Conservation (phyloP, 2,329 filamentous ascomycete genomes). For the Pyricularia pennisetigena region DNA sequence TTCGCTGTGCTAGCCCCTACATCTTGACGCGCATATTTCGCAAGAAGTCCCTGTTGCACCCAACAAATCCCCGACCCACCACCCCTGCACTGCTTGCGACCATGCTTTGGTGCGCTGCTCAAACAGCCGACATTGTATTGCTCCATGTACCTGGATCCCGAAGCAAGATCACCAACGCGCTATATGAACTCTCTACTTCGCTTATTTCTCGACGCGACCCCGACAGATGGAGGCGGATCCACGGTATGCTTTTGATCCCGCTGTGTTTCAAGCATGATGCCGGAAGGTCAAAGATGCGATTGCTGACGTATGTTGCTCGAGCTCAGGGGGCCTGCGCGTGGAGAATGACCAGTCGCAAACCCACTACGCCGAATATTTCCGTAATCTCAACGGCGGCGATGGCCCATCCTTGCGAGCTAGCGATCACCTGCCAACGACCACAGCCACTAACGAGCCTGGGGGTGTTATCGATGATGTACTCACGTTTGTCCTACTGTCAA, state of each 20-base stretch:
- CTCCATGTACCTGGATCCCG: slow-evolving; percentile 30
- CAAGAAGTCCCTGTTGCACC: slow-evolving; percentile 30
- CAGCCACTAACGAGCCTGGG: slow-evolving; percentile 22
- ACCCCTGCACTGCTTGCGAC: slow-evolving; percentile 34
- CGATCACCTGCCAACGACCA: slow-evolving; percentile 15
- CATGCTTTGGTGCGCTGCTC: slow-evolving; percentile 36
- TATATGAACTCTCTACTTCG: slow-evolving; percentile 24
- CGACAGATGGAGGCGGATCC: slow-evolving; percentile 25
- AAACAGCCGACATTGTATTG: slow-evolving; percentile 33
- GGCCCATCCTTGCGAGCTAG: slow-evolving; percentile 11
- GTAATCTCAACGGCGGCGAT: background rate
- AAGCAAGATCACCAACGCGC: slow-evolving; percentile 25
- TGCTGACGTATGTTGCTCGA: background rate
- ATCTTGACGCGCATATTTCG: slow-evolving; percentile 35
- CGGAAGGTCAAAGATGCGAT: background rate
- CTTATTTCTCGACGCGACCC: slow-evolving; percentile 24
- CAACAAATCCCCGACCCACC: slow-evolving; percentile 26
- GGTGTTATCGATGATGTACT: slow-evolving; percentile 30
- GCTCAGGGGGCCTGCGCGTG: slow-evolving; percentile 20
- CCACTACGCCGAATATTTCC: slow-evolving; percentile 8
- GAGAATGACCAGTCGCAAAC: slow-evolving; percentile 21
- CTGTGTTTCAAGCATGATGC: background rate
- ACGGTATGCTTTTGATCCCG: slow-evolving; percentile 14
- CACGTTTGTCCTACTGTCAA: slow-evolving; percentile 32
- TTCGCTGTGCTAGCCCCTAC: slow-evolving; percentile 34